A percentile compares a stretch with the other conserved stretches of the same genome.
Conservation (phyloP, 331 rosid genomes). For the Quercus phellos region DNA sequence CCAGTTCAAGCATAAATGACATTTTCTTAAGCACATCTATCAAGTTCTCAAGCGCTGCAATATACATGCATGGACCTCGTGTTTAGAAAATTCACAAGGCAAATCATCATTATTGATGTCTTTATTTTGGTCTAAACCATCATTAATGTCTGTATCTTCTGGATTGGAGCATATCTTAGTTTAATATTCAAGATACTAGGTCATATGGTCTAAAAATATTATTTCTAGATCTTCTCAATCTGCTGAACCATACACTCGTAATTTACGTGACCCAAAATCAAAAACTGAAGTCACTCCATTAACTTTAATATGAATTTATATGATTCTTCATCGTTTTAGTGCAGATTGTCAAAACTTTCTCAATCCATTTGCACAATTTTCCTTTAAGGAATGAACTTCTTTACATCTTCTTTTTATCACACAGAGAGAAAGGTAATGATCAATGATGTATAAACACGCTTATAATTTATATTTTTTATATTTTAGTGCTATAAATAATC, state of each 20-base stretch:
- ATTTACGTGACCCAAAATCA: conserved; percentile 9
- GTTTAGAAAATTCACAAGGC: conserved; percentile 3
- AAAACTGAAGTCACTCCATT: not conserved
- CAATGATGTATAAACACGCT: not conserved
- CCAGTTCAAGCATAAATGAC: not conserved
- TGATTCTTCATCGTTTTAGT: conserved; percentile 10
- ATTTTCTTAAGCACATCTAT: not conserved
- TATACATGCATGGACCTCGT: not conserved
- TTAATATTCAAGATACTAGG: not conserved
- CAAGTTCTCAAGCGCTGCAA: conserved; percentile 1
- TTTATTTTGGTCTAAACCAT: conserved; percentile 14
- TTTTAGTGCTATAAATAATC: not conserved
- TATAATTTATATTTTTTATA: not conserved
- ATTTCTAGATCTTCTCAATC: conserved; percentile 16
- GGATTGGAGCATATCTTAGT: not conserved
- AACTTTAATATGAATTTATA: not conserved
- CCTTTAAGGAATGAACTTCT: not conserved
- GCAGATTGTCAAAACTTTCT: conserved; percentile 17
- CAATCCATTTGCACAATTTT: not conserved
- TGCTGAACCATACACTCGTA: not conserved
- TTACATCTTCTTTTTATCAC: not conserved
- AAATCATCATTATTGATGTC: conserved; percentile 5
- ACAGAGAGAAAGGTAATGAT: not conserved
- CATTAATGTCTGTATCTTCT: not conserved
- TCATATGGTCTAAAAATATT: not conserved